Evolutionary conservation across 2,329 filamentous ascomycete genomes (phyloP).

Genomic region (Cladophialophora yegresii): DNA sequence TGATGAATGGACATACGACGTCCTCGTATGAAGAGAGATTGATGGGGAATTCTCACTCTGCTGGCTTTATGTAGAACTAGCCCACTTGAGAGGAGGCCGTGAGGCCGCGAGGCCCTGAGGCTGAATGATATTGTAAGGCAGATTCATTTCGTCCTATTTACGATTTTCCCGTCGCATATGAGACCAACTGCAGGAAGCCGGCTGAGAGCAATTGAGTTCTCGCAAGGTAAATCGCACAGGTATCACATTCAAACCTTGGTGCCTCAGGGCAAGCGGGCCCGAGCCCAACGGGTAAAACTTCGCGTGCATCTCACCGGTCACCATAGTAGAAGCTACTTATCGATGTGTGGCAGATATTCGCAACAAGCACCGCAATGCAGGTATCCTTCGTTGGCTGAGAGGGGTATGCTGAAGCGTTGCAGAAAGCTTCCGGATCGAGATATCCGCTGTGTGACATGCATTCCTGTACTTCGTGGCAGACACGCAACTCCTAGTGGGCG

Average conservation of each 20-base stretch:
- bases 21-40: too few species aligned
- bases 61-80: too few species aligned
- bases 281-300: background rate
- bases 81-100: too few species aligned
- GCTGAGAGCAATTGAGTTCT: too few species aligned
- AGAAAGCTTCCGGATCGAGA: background rate
- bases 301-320: background rate
- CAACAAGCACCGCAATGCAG: background rate
- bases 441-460: background rate
- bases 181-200: background rate
- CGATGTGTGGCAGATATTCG: background rate
- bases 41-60: too few species aligned
- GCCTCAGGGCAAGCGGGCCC: background rate
- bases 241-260: background rate
- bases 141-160: background rate
- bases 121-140: too few species aligned
- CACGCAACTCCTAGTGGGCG: background rate
- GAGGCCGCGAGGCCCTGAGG: too few species aligned
- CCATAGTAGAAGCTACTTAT: background rate
- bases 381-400: background rate
- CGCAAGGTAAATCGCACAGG: too few species aligned
- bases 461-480: background rate
- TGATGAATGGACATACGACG: too few species aligned
- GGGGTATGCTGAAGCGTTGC: background rate
- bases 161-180: background rate